Evolutionary conservation across 164 flowering plant genomes (phyloP).

Genomic region (Umbellularia californica): DNA sequence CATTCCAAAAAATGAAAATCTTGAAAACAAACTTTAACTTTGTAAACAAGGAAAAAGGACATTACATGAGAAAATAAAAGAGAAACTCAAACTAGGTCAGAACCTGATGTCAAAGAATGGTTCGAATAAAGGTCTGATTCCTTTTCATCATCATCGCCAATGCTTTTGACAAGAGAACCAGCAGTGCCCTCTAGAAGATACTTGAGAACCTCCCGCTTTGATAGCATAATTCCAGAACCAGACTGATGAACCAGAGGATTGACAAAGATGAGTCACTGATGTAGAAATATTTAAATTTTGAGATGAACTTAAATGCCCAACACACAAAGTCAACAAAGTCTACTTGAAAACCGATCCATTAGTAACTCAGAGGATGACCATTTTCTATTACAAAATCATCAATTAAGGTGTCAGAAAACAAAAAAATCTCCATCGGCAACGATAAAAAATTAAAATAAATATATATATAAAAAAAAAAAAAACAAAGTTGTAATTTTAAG

Average conservation of each 20-base stretch:
- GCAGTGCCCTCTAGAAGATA: conserved; percentile 70
- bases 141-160: conserved; percentile 38
- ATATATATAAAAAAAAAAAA: too few species aligned
- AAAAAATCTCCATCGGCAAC: too few species aligned
- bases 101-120: conserved; percentile 29
- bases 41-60: not conserved
- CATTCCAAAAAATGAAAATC: not conserved
- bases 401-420: too few species aligned
- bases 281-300: not conserved
- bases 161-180: conserved; percentile 45
- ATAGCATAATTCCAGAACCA: conserved; percentile 46
- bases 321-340: too few species aligned
- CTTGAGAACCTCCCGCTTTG: conserved; percentile 42
- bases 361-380: too few species aligned
- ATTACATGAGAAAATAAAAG: not conserved
- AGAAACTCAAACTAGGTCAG: not conserved
- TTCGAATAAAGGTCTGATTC: conserved; percentile 21
- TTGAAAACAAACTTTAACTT: not conserved
- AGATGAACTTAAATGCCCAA: too few species aligned
- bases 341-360: too few species aligned
- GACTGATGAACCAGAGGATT: conserved; percentile 41
- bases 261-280: not conserved
- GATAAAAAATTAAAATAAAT: too few species aligned
- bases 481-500: not conserved
- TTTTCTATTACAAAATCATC: too few species aligned